Base-by-base conservation (phyloP, 805 yeast species). In the Pichia eremophila region DNA sequence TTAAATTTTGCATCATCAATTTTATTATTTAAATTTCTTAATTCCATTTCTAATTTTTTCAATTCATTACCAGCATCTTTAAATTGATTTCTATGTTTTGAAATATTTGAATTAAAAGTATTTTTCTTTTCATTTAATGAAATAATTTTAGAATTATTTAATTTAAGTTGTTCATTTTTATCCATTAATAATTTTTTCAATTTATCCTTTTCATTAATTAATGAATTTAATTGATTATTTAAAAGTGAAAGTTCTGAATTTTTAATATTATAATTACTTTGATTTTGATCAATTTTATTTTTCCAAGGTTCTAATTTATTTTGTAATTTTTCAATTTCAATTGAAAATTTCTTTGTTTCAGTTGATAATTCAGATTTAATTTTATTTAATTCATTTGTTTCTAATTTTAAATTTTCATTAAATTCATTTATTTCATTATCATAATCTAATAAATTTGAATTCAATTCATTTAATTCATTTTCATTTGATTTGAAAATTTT, bases 281-380 rank as follows among this genome's bases (percentile, higher is more conserved):
- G 79, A 48, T 81, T 80, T 15, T 75, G 73, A 50, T 76, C 80
- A 31, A 89, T 66, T 52, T 79, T 74, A 28, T 75, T 81, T 50
- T 78, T 79, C 90, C 95, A 88, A 0, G 98, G 99, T 54, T 85
- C 90, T 8, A 88, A 66, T 50, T 82, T 72, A 8, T 70, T 72
- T 60, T 86, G 90, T 38, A 80, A 65, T 14, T 58, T 56, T 54
- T 78, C 84, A 45, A 90, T 83, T 57, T 85, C 75, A 9, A 72
- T 74, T 1, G 90, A 77, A 47, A 83, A 73, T 2, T 68, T 79
- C 11, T 79, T 73, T 0, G 98, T 91, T 60, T 87, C 86, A 42
- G 78, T 82, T 9, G 87, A 79, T 41, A 93, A 71, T 29, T 77
- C 78, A 8, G 71, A 54, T 56, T 89, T 78, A 12, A 90, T 79